Base-by-base conservation (phyloP, 2,329 filamentous ascomycete species). In the Cladobotryum mycophilum region DNA sequence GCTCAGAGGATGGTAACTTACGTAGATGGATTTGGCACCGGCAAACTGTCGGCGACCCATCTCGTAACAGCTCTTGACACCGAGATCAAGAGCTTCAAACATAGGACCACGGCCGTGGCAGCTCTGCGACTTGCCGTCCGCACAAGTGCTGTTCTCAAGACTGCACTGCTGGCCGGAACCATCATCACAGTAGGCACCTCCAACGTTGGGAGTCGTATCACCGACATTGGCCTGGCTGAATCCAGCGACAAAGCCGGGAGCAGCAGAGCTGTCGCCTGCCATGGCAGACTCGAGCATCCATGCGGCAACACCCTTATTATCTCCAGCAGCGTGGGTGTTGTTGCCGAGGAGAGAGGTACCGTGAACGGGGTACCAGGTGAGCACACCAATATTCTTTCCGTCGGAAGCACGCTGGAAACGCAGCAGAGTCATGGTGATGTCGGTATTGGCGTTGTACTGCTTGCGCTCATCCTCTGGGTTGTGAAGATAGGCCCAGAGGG, bases 261-360 rank as follows among this genome's bases (percentile, higher is more conserved):
- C 77, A 34, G 83, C 82, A 15, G 71, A 74, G 2, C 72, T 62
- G 15, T 81, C 74, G n/a, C 67, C 68, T 2, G 70, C 65, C 45
- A 86, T 76, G 47, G 80, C 83, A 57, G 86, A 79, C 65, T 97
- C 92, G 48, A 96, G 85, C 12, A 96, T 73, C 63, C 86, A 86
- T 0, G 91, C 88, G 2, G 92, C 91, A 6, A 96, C 89, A 12
- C 92, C 92, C 70, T 97, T 97, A 73, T 97, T 97, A 67, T 97
- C 92, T n/a, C 89, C 92, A 3, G 90, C 85, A 46, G 93, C 81
- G 13, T 96, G 76, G 0, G 90, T 96, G 69, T 96, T 96, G 70
- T 96, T 96, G 49, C 88, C 86, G 20, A 91, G 81, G 68, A 96
- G 81, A 1, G 89, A 95, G 0, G 92, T 97, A 43, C 91, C 91